Evolutionary conservation across 306 rosid species (phyloP), one percentile per base, ranked within the genome.

Genomic region (Leucaena leucocephala): DNA sequence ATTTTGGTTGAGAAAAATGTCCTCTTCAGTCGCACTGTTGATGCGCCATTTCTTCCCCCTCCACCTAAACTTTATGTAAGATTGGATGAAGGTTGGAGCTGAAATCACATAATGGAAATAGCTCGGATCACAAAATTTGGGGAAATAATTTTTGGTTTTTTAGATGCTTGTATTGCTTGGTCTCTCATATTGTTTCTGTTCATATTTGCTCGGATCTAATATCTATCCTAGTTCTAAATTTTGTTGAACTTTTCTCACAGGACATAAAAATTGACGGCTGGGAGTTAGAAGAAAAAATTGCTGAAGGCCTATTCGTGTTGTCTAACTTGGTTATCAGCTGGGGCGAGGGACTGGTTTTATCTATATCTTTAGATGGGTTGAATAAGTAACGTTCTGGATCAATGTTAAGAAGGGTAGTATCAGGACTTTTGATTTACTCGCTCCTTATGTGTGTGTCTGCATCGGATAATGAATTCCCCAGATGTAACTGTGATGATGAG

Each of bases 401-500:
- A 91, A 96, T 96, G 99, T 91, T 90, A 76, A 91, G 84, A 65
- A 82, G 94, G 87, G 89, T 96, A 77, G 96, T 89, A 76, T 87
- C 85, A 84, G 88, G 88, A 84, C 64, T 95, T 76, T 82, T 91
- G 86, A 80, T 90, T 85, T 69, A 82, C 8, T 87, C 85, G 38
- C 79, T 93, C 62, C 61, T 93, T 59, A 36, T 81, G 14, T 86
- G 88, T 54, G 92, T 85, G 70, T 84, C 93, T 73, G 91, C 91
- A 7, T 71, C 88, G 27, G 94, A 90, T 75, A 84, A 64, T 70
- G 98, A 74, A 63, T 91, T 67, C 81, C 82, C 92, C 57, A 85
- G 98, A 85, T 96, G 99, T 88, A 93, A 93, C 82, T 96, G 99
- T 78, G 99, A 96, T 6, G 98, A 96, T 58, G 97, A 96, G 78